A percentile compares a stretch with the other conserved stretches of the same genome.
Evolutionary conservation across 2,329 filamentous ascomycete genomes (phyloP).

Genomic region (Exophiala aquamarina): DNA sequence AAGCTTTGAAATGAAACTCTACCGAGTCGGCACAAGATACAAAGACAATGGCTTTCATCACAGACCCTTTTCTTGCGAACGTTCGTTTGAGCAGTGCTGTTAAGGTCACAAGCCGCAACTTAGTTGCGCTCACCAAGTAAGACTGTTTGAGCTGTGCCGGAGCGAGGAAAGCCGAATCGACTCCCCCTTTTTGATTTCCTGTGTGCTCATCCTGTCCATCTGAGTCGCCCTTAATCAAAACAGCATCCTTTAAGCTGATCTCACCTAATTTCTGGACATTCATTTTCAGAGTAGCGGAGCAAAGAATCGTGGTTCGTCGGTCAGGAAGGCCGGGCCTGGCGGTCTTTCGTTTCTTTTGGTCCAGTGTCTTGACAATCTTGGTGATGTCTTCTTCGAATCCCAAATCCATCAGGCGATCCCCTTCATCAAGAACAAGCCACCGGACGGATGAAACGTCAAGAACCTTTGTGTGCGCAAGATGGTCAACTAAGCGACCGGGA

Average conservation of each 20-base stretch:
- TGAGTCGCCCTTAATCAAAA: slow-evolving; percentile 74
- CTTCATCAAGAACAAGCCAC: slow-evolving; percentile 94
- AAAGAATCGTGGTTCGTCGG: slow-evolving; percentile 79
- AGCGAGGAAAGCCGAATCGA: slow-evolving; percentile 67
- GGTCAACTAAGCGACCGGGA: slow-evolving; percentile 85
- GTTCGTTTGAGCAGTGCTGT: slow-evolving; percentile 80
- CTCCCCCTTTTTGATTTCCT: slow-evolving; percentile 46
- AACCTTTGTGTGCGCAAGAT: slow-evolving; percentile 87
- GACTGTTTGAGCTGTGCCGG: slow-evolving; percentile 93
- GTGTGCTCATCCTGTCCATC: slow-evolving; percentile 55
- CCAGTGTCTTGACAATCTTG: slow-evolving; percentile 78
- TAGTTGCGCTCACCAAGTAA: slow-evolving; percentile 82
- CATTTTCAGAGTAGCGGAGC: slow-evolving; percentile 97
- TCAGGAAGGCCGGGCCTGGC: slow-evolving; percentile 68
- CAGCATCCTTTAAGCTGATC: slow-evolving; percentile 90
- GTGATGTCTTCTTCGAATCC: slow-evolving; percentile 94
- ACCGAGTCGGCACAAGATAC: slow-evolving; percentile 96
- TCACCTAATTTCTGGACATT: slow-evolving; percentile 91
- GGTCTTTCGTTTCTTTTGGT: slow-evolving; percentile 59
- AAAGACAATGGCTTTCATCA: slow-evolving; percentile 97
- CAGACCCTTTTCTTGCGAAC: slow-evolving; percentile 82
- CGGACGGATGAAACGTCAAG: slow-evolving; percentile 84
- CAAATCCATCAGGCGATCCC: slow-evolving; percentile 96
- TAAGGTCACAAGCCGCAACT: slow-evolving; percentile 85
- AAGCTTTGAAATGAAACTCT: slow-evolving; percentile 89